Evolutionary conservation across 345 rosid genomes (phyloP), one percentile per base, ranked within the genome.

Genomic region (Leavenworthia alabamica): DNA sequence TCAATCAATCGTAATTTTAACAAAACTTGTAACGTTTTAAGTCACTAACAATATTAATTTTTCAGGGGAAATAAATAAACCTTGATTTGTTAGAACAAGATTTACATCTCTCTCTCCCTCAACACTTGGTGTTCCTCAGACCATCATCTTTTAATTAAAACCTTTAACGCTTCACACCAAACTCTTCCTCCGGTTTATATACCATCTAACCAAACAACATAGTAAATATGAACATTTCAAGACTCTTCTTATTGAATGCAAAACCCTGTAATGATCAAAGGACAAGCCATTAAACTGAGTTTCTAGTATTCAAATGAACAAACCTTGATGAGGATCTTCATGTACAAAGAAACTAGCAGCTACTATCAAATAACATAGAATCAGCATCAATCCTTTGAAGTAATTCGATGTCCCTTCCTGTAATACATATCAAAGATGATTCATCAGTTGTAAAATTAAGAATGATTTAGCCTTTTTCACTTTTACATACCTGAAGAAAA

Each of bases 381-480:
- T 81, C 61, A 87, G 95, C 90, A 87, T 87, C 39, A 87, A 70
- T 55, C 95, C 91, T 72, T 87, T 87, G 28, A 87, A 87, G 77
- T 87, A 87, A 80, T 87, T 84, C 17, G 95, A 82, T 40, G 95
- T 78, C 56, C 95, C 95, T 68, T 87, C 95, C 95, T 87, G 82
- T n/a, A n/a, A n/a, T 13, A 6, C 47, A 49, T 28, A 49, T n/a
- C n/a, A 49, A 32, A 55, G 33, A 14, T 10, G n/a, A n/a, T n/a
- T 45, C 20, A 42, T 62, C 52, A 56, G 64, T 29, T 62, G 10
- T 0, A 11, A 12, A 1, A 29, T 41, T 26, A 20, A 55, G 39
- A 10, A 6, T 10, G 1, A 26, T 12, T 2, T 10, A 29, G 37
- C 22, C 20, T 49, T 40, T 9, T 19, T 2, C 6, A 43, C n/a